phyloP scores from a whole-genome alignment of 345 rosid species.

The Citrus reticulata region DNA sequence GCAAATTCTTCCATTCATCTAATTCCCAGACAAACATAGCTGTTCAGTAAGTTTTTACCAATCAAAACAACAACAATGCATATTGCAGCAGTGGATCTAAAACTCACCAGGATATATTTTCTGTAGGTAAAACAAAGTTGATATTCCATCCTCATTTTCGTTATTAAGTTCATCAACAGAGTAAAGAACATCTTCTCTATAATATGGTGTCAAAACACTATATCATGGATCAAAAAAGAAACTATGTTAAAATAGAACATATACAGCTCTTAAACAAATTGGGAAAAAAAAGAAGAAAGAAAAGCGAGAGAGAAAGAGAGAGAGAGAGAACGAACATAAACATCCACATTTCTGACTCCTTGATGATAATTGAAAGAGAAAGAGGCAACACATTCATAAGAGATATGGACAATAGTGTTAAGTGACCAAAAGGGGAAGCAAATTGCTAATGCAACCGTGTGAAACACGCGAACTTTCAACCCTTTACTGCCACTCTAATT shows the following conservation, averaged over 20 bases:
- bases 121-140: slow-evolving; percentile 75
- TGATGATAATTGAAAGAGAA: too few relatives aligned
- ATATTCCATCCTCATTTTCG: slow-evolving; percentile 94
- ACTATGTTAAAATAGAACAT: slow-evolving; percentile 17
- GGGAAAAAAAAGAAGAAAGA: not conserved
- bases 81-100: slow-evolving; percentile 2
- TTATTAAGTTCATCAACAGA: slow-evolving; percentile 68
- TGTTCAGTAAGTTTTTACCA: slow-evolving; percentile 14
- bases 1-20: slow-evolving; percentile 92
- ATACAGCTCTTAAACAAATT: not conserved
- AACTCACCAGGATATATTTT: slow-evolving; percentile 87
- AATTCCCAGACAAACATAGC: slow-evolving; percentile 20
- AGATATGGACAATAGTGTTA: not conserved
- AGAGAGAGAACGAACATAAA: not conserved
- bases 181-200: slow-evolving; percentile 83
- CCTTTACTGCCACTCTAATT: not conserved
- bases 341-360: not conserved
- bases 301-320: not conserved
- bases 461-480: not conserved
- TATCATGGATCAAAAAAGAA: slow-evolving; percentile 23
- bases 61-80: slow-evolving; percentile 5
- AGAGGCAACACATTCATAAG: not conserved
- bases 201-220: slow-evolving; percentile 93
- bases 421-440: not conserved
- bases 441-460: not conserved